These are phyloP conservation scores for Trichoderma lentiforme DNA, from an alignment of 2,329 filamentous ascomycete species.

Conservation along the genomic window DNA sequence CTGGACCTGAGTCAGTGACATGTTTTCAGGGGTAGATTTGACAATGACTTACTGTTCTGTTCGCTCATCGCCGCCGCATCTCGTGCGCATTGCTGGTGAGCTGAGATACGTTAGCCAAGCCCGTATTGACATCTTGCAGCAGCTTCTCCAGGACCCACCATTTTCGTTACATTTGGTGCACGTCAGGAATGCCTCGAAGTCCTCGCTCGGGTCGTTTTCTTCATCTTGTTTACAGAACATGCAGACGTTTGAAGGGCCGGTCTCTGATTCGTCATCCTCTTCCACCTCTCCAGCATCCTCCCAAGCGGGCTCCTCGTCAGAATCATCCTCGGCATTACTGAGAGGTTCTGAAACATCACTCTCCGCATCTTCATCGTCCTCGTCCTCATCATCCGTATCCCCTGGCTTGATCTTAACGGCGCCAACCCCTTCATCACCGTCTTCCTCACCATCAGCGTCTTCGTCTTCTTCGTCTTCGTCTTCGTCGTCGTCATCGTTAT, in stretches of 20 bases:
- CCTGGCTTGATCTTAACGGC: conserved; percentile 56
- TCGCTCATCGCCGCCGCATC: conserved; percentile 49
- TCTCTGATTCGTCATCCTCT: conserved; percentile 57
- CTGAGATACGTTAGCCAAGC: conserved; percentile 51
- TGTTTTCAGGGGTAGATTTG: not conserved
- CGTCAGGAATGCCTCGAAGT: conserved; percentile 74
- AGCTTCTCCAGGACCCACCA: conserved; percentile 52
- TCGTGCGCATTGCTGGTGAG: conserved; percentile 86
- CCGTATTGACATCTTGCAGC: not conserved
- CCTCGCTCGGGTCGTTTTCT: conserved; percentile 75
- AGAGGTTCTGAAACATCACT: conserved; percentile 46
- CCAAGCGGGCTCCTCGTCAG: conserved; percentile 44
- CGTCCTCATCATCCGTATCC: conserved; percentile 43
- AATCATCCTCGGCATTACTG: conserved; percentile 52
- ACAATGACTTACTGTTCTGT: conserved; percentile 29
- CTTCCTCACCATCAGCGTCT: conserved; percentile 34
- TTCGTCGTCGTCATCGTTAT: not conserved
- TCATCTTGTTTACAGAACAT: conserved; percentile 83
- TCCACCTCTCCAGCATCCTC: conserved; percentile 57
- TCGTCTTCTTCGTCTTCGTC: conserved; percentile 22
- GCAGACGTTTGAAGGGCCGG: conserved; percentile 43
- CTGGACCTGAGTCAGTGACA: conserved; percentile 34
- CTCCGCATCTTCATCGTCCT: conserved; percentile 33
- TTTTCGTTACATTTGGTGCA: conserved; percentile 79
- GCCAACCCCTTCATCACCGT: conserved; percentile 52